Conservation (phyloP, 139 green algal species). For the Penium margaritaceum region DNA sequence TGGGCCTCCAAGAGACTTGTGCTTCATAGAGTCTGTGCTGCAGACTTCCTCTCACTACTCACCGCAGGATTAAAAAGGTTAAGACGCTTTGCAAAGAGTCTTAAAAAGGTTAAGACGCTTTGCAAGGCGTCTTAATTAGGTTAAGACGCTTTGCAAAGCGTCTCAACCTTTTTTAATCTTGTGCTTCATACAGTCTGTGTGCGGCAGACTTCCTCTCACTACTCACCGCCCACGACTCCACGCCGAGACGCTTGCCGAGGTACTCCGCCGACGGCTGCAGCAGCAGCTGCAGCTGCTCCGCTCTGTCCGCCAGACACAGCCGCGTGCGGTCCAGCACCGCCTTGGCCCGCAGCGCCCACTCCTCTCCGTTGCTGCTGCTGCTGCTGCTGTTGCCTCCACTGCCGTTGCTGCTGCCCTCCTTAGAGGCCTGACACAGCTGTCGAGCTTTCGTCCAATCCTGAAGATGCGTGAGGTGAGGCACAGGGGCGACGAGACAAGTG, state of each 20-base stretch:
- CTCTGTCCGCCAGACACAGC: constrained; percentile 50
- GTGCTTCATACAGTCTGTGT: too few species aligned
- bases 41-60: too few species aligned
- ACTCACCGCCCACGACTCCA: constrained; percentile 44
- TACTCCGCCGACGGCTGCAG: constrained; percentile 51
- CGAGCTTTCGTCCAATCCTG: constrained; percentile 10
- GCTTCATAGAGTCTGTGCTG: too few species aligned
- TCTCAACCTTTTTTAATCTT: constrained; percentile 42
- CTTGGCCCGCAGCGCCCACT: constrained; percentile 51
- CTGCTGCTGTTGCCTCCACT: too few species aligned
- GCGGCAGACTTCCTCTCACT: constrained; percentile 73
- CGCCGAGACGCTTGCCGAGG: constrained; percentile 52
- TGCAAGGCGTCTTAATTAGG: constrained; percentile 55
- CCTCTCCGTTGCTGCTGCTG: constrained; percentile 10
- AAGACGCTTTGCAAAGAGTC: too few species aligned
- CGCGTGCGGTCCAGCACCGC: constrained; percentile 63
- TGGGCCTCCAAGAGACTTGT: too few species aligned
- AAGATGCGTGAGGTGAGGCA: too few species aligned
- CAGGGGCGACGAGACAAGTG: constrained; percentile 15
- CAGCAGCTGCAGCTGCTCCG: constrained; percentile 7
- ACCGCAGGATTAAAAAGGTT: too few species aligned
- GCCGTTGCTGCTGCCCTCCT: too few species aligned
- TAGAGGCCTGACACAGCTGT: too few species aligned
- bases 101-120: too few species aligned
- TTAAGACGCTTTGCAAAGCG: constrained; percentile 62